phyloP scores from a whole-genome alignment of 1,284 basidiomycete species.

The Moesziomyces sp. region DNA sequence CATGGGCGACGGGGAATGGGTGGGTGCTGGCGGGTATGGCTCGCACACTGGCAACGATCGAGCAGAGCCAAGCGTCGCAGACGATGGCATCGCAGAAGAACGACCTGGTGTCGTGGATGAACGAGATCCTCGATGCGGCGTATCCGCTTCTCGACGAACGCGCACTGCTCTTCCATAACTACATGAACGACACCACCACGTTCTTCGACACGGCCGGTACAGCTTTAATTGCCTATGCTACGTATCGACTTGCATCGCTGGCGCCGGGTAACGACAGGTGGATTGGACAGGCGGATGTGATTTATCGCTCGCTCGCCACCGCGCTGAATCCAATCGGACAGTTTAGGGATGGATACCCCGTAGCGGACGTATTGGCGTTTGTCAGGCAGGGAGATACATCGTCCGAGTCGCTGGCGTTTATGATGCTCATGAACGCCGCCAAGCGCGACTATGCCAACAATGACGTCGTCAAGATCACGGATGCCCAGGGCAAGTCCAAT shows the following conservation, averaged over 20 bases:
- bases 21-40: constrained; percentile 88
- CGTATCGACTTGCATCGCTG: constrained; percentile 61
- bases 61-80: constrained; percentile 73
- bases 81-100: constrained; percentile 73
- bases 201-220: constrained; percentile 60
- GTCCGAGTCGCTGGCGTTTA: constrained; percentile 58
- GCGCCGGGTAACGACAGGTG: constrained; percentile 30
- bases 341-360: constrained; percentile 42
- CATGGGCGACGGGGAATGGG: constrained; percentile 79
- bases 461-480: constrained; percentile 30
- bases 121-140: constrained; percentile 79
- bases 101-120: constrained; percentile 77
- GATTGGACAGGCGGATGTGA: constrained; percentile 43
- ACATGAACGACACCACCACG: constrained; percentile 48
- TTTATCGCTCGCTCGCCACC: constrained; percentile 51
- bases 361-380: constrained; percentile 60
- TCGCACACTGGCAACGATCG: constrained; percentile 80
- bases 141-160: constrained; percentile 72
- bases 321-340: constrained; percentile 45
- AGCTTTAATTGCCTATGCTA: constrained; percentile 58
- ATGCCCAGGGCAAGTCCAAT: not conserved
- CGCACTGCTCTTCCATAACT: constrained; percentile 61
- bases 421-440: constrained; percentile 59
- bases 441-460: constrained; percentile 55
- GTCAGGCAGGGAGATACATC: constrained; percentile 46